Conservation (phyloP, 2,329 filamentous ascomycete species). For the Paracamarosporium sp. region DNA sequence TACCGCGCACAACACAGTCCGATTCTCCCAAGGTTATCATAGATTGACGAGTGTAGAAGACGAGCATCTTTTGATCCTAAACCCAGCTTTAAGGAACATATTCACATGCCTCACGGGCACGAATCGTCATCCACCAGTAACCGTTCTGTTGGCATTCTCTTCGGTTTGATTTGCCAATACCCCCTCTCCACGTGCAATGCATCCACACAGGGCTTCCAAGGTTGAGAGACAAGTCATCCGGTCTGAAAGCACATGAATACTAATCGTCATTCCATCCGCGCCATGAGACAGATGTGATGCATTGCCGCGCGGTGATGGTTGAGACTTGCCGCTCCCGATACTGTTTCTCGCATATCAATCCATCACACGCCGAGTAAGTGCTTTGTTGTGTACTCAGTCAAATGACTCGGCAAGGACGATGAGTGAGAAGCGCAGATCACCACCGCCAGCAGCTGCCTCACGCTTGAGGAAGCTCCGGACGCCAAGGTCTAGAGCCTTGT, state of each 20-base stretch:
- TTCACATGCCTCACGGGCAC: not conserved
- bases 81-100: not conserved
- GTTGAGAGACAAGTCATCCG: not conserved
- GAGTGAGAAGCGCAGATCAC: constrained; percentile 69
- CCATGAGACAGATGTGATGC: constrained; percentile 13
- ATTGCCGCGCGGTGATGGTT: constrained; percentile 14
- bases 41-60: not conserved
- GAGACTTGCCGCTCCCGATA: constrained; percentile 3
- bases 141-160: not conserved
- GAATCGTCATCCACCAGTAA: not conserved
- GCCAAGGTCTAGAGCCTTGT: constrained; percentile 76
- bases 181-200: not conserved
- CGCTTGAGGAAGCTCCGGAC: constrained; percentile 65
- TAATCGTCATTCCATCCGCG: not conserved
- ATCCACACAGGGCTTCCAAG: too few species aligned
- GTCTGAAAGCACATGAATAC: not conserved
- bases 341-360: constrained; percentile 4
- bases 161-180: not conserved
- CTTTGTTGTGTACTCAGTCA: constrained; percentile 42
- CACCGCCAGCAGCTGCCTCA: constrained; percentile 61
- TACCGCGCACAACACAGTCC: constrained; percentile 12
- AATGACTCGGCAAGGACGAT: constrained; percentile 66
- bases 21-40: not conserved
- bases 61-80: not conserved
- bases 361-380: not conserved